phyloP scores from a whole-genome alignment of 805 yeast genomes.

The Saturnispora silvae region DNA sequence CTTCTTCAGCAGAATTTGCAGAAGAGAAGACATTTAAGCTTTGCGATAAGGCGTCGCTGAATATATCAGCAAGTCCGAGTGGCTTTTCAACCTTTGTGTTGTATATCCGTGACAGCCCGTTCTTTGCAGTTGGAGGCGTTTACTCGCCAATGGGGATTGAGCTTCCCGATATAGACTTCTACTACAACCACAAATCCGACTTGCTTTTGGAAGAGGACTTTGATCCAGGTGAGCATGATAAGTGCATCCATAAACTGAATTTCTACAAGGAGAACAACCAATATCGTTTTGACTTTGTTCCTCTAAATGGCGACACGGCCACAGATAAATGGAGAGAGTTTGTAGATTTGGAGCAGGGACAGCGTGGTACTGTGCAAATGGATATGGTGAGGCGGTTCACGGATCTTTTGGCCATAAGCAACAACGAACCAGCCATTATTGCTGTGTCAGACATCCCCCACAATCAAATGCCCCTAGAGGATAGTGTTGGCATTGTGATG shows the following conservation, averaged over 20 bases:
- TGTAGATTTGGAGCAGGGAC: slow-evolving; percentile 9
- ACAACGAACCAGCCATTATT: slow-evolving; percentile 20
- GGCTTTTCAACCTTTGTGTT: slow-evolving; percentile 13
- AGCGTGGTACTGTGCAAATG: slow-evolving; percentile 10
- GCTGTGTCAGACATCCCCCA: slow-evolving; percentile 12
- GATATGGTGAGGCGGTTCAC: slow-evolving; percentile 13
- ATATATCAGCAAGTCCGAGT: slow-evolving; percentile 8
- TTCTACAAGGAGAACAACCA: slow-evolving; percentile 8
- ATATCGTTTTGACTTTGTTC: slow-evolving; percentile 12
- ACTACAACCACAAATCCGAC: slow-evolving; percentile 12
- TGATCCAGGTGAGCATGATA: slow-evolving; percentile 8
- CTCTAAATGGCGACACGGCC: slow-evolving; percentile 8
- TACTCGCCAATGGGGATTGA: slow-evolving; percentile 8
- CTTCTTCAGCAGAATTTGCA: too few species aligned
- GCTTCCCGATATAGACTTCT: slow-evolving; percentile 9
- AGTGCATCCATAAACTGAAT: slow-evolving; percentile 10
- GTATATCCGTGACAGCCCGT: slow-evolving; percentile 10
- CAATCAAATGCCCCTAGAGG: slow-evolving; percentile 12
- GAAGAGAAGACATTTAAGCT: slow-evolving; percentile 9
- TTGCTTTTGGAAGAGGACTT: slow-evolving; percentile 11
- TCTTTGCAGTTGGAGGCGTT: slow-evolving; percentile 13
- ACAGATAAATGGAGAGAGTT: slow-evolving; percentile 18
- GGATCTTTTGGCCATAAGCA: slow-evolving; percentile 12
- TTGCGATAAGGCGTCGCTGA: slow-evolving; percentile 11
- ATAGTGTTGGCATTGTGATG: slow-evolving; percentile 15